Evolutionary conservation across 345 rosid species (phyloP), one percentile per base, ranked within the genome.

Genomic region (Moricandia arvensis): DNA sequence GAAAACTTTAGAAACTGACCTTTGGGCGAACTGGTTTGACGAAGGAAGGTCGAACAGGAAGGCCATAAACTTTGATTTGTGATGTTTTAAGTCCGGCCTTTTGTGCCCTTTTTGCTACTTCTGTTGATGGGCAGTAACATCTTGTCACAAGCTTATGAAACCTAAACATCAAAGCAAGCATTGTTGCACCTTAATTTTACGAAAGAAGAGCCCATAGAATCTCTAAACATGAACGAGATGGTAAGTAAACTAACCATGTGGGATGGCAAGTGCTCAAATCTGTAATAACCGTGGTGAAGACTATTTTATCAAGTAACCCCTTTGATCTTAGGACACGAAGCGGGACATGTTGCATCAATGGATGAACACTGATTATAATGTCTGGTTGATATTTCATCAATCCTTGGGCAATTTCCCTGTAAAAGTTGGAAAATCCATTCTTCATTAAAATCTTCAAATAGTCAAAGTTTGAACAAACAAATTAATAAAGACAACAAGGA

Each of bases 81-180:
- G 94, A 81, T 60, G 92, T 79, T 38, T 86, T 73, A 29, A 96
- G 87, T 68, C 98, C 98, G n/a, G 96, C 98, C 78, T 89, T 91
- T 83, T 81, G 55, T 13, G 98, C 99, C 74, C 98, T 82, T 75
- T 91, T 90, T 15, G 96, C 88, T 45, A 96, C 98, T 78, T 96
- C 97, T 59, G 85, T 66, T 75, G 99, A 80, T 60, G 99, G 99
- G 82, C 98, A 96, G 75, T 96, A 96, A 74, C 99, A 96, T 83
- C 97, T 86, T 51, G 99, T 93, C 76, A 96, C 99, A 81, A 96
- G 99, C 86, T 96, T 96, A 84, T 96, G 99, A 81, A 96, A 96
- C 98, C 99, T 96, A 83, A 47, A 37, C 68, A 72, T 51, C 51
- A 60, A 38, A 72, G 62, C 65, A 72, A 72, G 34, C 12, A 64